A percentile compares a stretch with the other conserved stretches of the same genome.
Conservation (phyloP, 371 early-diverging fungal species). For the Zychaea mexicana region DNA sequence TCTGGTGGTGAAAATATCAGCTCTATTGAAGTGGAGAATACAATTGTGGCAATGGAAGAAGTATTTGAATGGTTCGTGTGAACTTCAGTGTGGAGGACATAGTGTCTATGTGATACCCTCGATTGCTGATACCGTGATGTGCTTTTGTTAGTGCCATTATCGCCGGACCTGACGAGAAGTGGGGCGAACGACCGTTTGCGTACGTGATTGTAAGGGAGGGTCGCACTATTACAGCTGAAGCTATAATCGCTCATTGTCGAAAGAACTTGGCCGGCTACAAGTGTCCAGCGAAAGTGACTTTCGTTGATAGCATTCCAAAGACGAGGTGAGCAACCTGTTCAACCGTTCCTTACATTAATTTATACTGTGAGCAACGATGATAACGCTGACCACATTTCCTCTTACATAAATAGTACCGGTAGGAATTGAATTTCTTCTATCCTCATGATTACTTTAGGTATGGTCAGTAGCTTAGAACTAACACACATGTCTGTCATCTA, state of each 20-base stretch:
- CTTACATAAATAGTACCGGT: conserved; percentile 24
- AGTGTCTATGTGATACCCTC: too few relatives aligned
- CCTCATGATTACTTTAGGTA: neutral
- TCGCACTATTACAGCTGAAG: conserved; percentile 22
- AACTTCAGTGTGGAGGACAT: neutral
- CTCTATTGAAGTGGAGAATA: conserved; percentile 69
- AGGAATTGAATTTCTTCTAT: conserved; percentile 9
- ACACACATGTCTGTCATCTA: neutral
- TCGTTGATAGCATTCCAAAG: conserved; percentile 36
- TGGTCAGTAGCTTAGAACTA: neutral
- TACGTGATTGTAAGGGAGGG: conserved; percentile 59
- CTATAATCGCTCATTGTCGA: conserved; percentile 51
- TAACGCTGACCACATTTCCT: neutral
- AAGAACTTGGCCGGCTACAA: conserved; percentile 55
- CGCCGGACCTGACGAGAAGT: conserved; percentile 60
- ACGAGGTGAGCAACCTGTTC: conserved; percentile 14
- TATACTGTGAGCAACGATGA: neutral
- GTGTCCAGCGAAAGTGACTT: conserved; percentile 36
- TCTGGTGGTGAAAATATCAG: conserved; percentile 78
- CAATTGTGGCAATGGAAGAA: conserved; percentile 56
- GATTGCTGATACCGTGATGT: too few relatives aligned
- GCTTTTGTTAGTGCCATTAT: conserved; percentile 55
- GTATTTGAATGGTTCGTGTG: conserved; percentile 55
- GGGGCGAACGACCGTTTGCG: conserved; percentile 75
- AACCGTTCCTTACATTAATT: neutral